Base-by-base conservation (phyloP, 495 filamentous ascomycete genomes). In the Glonium stellatum region DNA sequence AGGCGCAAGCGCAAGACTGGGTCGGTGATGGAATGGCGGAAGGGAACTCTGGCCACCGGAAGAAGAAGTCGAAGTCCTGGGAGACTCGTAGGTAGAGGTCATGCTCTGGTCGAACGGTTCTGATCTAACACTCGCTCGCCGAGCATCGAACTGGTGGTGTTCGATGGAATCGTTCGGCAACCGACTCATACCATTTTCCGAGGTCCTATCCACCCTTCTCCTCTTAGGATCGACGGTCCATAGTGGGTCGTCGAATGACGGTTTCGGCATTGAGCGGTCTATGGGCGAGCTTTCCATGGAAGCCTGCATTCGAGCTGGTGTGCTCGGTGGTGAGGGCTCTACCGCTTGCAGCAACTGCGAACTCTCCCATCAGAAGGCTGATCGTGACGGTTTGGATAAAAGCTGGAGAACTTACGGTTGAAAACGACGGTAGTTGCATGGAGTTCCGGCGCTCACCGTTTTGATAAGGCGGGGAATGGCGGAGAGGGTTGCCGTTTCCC, bases 391-490 rank as follows among this genome's bases (percentile, higher is more conserved):
- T 31, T 31, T 31, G 27, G 27, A 6, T 6, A 6, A 31, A 6
- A 31, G 6, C 27, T 31, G 6, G 27, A 31, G 13, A n/a, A 36
- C 62, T 47, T 60, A 60, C 62, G 52, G 59, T 36, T 18, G 39
- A 36, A 49, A 64, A 60, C 34, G 51, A 53, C 8, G 62, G 62
- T 23, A 64, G 53, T 15, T 44, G 12, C 13, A 18, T 44, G 13
- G 39, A 44, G 10, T 44, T 44, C 13, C 39, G 39, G 13, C 18
- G 39, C 39, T 65, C 63, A 25, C 55, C 55, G 9, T 39, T 46
- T 51, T 65, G 63, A 19, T 61, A 48, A 1, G 63, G 63, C 12
- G 63, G 63, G 22, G 58, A 65, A 50, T 59, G 25, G 25, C 62
- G 62, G 5, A 58, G 21, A 47, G 51, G 58, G 23, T 31, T 31